Evolutionary conservation across 2,329 filamentous ascomycete genomes (phyloP), one percentile per base, ranked within the genome.

Genomic region (Penicillium griseofulvum): DNA sequence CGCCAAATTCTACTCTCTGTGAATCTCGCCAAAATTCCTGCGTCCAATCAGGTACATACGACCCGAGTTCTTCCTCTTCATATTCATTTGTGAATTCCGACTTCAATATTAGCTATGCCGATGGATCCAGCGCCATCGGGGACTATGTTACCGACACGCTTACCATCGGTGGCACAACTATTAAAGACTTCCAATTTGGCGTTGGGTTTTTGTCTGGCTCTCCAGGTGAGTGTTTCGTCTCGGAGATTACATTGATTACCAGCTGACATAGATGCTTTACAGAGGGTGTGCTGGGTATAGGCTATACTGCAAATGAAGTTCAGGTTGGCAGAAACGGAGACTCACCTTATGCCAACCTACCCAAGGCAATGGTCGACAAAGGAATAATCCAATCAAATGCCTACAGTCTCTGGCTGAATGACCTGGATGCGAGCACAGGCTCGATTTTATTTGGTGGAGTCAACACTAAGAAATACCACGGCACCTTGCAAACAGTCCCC

Each of bases 31-130:
- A 56, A 16, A 66, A 77, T 56, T 69, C 71, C 14, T 85, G 83
- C 64, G 63, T 65, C 10, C 61, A 60, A 8, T 78, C 80, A 3
- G 83, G 83, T 16, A 81, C 79, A 8, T 85, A 82, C 66, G 69
- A 74, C 60, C 70, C 81, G 1, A 81, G 80, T 61, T 67, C 79
- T 1, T 96, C 91, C 0, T 90, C 88, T 2, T 89, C 90, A 2
- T 93, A 92, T 72, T 67, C 80, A 33, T 91, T 87, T 68, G 73
- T 96, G 52, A 86, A 85, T 59, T 86, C 83, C 67, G 80, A 85
- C 57, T 96, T 97, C 78, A 92, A 93, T 75, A 96, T 96, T 60
- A 86, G 86, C 1, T 96, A 96, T 63, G 87, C 89, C 38, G 91
- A 96, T 73, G 89, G 89, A 43, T 89, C 89, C 0, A 85, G 86